Evolutionary conservation across 2,329 filamentous ascomycete genomes (phyloP).

Genomic region (Emmonsiellopsis sp.): DNA sequence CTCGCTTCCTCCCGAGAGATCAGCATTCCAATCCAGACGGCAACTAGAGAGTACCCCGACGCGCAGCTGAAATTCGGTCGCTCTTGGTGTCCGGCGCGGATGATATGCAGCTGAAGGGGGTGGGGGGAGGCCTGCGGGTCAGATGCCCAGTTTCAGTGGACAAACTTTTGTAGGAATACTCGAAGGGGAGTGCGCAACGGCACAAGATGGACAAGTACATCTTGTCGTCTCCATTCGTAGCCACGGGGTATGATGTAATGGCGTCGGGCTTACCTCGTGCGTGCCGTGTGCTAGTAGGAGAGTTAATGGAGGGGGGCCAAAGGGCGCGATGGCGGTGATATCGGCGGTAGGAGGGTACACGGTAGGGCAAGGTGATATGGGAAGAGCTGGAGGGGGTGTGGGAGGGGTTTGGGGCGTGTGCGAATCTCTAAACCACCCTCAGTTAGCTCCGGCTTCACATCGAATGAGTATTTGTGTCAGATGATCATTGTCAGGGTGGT

Average conservation of each 20-base stretch:
- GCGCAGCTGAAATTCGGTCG: neutral
- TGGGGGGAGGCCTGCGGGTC: neutral
- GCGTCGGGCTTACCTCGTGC: neutral
- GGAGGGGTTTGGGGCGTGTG: no score
- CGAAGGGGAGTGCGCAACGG: neutral
- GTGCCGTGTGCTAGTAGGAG: neutral
- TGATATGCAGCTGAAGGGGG: neutral
- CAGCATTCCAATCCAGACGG: neutral
- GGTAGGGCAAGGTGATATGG: neutral
- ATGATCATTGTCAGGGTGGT: neutral
- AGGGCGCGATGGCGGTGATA: neutral
- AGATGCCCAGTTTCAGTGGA: neutral
- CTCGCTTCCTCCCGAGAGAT: conserved; percentile 1
- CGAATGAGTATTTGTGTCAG: neutral
- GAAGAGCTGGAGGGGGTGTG: neutral
- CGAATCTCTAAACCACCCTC: neutral
- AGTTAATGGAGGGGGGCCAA: neutral
- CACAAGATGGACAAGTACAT: neutral
- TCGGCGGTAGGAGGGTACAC: neutral
- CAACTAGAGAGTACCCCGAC: neutral
- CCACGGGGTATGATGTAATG: conserved; percentile 4
- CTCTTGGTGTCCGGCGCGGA: neutral
- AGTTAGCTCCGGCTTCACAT: neutral
- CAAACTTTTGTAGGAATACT: neutral
- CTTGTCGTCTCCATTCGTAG: neutral